phyloP scores from a whole-genome alignment of 345 rosid species.

The rapeseed (Brassica napus) region DNA sequence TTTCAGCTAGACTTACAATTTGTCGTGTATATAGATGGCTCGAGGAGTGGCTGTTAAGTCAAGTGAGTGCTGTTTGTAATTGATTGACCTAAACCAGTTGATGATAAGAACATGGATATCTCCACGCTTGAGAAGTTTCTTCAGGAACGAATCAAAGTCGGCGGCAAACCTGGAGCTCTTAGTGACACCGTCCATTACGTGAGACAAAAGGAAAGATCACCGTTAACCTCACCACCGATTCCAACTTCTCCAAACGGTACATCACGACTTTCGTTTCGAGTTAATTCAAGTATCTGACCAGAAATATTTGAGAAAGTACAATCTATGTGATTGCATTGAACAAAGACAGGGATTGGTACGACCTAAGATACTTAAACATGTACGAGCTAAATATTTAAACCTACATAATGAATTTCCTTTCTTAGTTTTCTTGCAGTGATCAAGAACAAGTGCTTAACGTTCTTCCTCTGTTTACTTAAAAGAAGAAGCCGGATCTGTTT shows the following conservation, averaged over 20 bases:
- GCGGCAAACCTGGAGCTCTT: background rate
- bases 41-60: background rate
- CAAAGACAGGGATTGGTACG: background rate
- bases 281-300: background rate
- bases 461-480: constrained; percentile 35
- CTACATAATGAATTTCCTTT: background rate
- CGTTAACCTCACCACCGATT: background rate
- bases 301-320: no score
- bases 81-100: background rate
- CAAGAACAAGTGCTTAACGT: background rate
- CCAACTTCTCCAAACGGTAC: background rate
- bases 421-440: background rate
- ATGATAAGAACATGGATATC: background rate
- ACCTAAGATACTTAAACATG: no score
- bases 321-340: background rate
- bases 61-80: background rate
- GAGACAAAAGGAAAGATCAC: background rate
- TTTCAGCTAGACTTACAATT: background rate
- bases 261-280: background rate
- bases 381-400: background rate
- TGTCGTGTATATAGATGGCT: background rate
- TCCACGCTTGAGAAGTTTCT: background rate
- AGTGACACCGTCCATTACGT: background rate
- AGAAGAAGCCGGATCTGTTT: constrained; percentile 87
- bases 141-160: background rate